A percentile compares a stretch with the other conserved stretches of the same genome.
phyloP scores from a whole-genome alignment of 176 grass and related monocot genomes.

The Avena atlantica region DNA sequence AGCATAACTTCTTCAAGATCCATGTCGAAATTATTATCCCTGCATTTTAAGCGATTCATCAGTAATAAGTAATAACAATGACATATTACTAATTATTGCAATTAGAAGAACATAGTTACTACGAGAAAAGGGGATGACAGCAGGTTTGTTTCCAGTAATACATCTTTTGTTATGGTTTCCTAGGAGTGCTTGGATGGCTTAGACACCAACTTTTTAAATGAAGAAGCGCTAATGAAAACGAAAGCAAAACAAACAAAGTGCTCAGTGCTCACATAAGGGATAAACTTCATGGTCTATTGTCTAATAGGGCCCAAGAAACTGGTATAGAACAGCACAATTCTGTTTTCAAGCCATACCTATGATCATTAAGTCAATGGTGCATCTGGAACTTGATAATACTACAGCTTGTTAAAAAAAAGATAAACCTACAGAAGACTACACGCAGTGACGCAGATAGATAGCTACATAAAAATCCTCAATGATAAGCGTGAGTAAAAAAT shows the following conservation, averaged over 20 bases:
- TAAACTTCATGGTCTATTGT: not conserved
- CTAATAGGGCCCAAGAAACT: conserved; percentile 28
- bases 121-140: not conserved
- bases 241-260: conserved; percentile 38
- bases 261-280: not conserved
- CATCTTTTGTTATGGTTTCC: conserved; percentile 9
- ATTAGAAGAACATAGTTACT: not conserved
- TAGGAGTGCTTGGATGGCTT: not conserved
- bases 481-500: not conserved
- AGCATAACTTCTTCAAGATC: conserved; percentile 97
- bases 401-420: too few species aligned
- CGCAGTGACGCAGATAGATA: not conserved
- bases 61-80: not conserved
- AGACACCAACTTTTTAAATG: not conserved
- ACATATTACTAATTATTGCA: not conserved
- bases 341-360: not conserved
- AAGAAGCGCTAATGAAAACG: not conserved
- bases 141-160: too few species aligned
- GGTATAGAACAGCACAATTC: conserved; percentile 8
- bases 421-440: not conserved
- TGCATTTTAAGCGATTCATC: conserved; percentile 44
- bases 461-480: not conserved
- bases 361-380: conserved; percentile 13
- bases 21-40: conserved; percentile 77
- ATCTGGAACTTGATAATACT: not conserved